Base-by-base conservation (phyloP, 176 grass and related monocot genomes). In the Pharus latifolius region DNA sequence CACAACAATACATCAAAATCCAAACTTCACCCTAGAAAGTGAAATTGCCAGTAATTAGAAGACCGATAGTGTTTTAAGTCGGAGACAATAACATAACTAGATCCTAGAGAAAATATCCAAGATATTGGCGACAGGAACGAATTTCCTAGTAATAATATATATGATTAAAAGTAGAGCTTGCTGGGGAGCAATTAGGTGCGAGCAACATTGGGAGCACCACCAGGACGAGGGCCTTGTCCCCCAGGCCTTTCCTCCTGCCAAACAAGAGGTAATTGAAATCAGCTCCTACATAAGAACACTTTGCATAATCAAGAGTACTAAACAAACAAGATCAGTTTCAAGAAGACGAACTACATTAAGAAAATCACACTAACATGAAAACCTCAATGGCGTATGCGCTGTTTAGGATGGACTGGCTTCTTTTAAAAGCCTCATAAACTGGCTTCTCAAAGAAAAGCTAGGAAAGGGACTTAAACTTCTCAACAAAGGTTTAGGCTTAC, bases 181-280 rank as follows among this genome's bases (percentile, higher is more conserved):
- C 31, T 3, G 33, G 26, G 6, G 33, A 46, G 4, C 41, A 37
- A 24, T 61, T 47, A 53, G 34, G 46, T 44, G 18, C 58, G 27
- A 18, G 46, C 7, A 3, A 48, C 49, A 4, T 73, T 81, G 42
- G 60, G 59, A 28, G 60, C 69, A 18, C 57, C 68, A 28, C 56
- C 67, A 3, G 49, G 68, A 37, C 78, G 60, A 48, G 69, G 78
- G 19, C 49, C 69, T 49, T 81, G 69, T 16, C 69, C 6, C 44
- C 5, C 77, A 48, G 60, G 69, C 31, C 69, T 65, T 7, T 56
- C 60, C 50, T 65, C 78, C 69, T 81, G 69, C 49, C 48, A 55
- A 65, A 66, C 31, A 29, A 43, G 44, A 10, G 33, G 20, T 22
- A 46, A 77, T 29, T 11, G 38, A 14, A 25, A 35, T 74, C 29